Conservation (phyloP, 2,329 filamentous ascomycete species). For the Achaetomium macrosporum region DNA sequence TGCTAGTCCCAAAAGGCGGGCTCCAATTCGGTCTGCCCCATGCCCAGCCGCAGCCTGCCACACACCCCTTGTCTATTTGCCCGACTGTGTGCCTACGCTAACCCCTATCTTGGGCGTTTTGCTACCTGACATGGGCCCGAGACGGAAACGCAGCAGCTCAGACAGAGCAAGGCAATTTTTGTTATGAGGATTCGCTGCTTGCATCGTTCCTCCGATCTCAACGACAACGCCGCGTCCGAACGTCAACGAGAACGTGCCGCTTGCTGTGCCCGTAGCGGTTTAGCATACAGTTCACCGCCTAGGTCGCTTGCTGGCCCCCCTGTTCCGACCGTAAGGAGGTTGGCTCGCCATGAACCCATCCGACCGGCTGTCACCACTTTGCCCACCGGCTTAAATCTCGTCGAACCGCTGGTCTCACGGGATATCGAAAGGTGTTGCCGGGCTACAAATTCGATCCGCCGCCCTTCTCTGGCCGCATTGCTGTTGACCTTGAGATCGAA, state of each 20-base stretch:
- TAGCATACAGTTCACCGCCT: constrained; percentile 15
- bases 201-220: constrained; percentile 5
- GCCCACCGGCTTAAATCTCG: constrained; percentile 15
- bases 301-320: constrained; percentile 6
- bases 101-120: constrained; percentile 26
- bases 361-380: constrained; percentile 18
- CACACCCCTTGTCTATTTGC: constrained; percentile 14
- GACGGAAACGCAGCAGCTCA: constrained; percentile 18
- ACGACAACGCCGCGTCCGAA: constrained; percentile 8
- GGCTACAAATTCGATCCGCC: background rate
- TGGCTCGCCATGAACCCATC: constrained; percentile 22
- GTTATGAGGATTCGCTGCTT: background rate
- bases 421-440: background rate
- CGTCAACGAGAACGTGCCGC: constrained; percentile 6
- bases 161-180: constrained; percentile 18
- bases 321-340: constrained; percentile 5
- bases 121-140: constrained; percentile 25
- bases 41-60: background rate
- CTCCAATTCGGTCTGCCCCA: background rate
- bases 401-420: background rate
- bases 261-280: constrained; percentile 3
- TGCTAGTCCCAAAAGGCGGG: constrained; percentile 8
- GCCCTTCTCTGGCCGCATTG: background rate
- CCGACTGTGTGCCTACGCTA: constrained; percentile 20
- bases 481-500: background rate